A percentile compares a stretch with the other conserved stretches of the same genome.
phyloP scores from a whole-genome alignment of 2,329 filamentous ascomycete genomes.

The Cryphonectria naterciae region DNA sequence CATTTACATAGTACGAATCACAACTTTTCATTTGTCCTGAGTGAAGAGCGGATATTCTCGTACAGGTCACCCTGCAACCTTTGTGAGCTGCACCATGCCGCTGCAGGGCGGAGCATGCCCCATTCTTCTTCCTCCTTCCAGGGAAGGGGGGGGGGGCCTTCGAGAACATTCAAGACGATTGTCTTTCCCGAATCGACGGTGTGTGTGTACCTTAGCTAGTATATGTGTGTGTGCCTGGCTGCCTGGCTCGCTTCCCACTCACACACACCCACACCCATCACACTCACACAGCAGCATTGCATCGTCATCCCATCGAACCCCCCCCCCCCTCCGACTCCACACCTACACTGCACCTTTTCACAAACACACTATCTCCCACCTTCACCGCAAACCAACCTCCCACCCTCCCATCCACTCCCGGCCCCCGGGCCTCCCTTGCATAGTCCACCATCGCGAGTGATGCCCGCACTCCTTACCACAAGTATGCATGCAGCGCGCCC shows the following conservation, averaged over 20 bases:
- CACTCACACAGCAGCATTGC: background rate
- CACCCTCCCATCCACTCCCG: too few species aligned
- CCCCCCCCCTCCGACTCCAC: background rate
- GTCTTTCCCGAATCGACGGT: conserved; percentile 10
- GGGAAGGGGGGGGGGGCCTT: background rate
- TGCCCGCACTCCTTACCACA: too few species aligned
- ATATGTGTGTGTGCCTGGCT: conserved; percentile 1
- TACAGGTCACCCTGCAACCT: background rate
- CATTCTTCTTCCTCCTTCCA: background rate
- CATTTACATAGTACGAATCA: background rate
- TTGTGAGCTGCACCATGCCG: background rate
- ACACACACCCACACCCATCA: background rate
- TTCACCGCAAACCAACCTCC: background rate
- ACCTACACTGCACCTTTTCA: conserved; percentile 10
- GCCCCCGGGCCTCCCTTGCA: background rate
- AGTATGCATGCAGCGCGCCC: background rate
- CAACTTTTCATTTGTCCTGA: background rate
- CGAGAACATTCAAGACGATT: conserved; percentile 25
- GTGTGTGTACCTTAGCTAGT: background rate
- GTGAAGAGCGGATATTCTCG: background rate
- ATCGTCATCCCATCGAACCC: background rate
- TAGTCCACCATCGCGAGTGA: background rate
- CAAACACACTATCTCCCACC: background rate
- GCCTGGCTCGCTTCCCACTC: conserved; percentile 3
- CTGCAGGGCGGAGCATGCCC: background rate